Conservation (phyloP, 1,284 basidiomycete genomes). For the Trichosporon sp. region DNA sequence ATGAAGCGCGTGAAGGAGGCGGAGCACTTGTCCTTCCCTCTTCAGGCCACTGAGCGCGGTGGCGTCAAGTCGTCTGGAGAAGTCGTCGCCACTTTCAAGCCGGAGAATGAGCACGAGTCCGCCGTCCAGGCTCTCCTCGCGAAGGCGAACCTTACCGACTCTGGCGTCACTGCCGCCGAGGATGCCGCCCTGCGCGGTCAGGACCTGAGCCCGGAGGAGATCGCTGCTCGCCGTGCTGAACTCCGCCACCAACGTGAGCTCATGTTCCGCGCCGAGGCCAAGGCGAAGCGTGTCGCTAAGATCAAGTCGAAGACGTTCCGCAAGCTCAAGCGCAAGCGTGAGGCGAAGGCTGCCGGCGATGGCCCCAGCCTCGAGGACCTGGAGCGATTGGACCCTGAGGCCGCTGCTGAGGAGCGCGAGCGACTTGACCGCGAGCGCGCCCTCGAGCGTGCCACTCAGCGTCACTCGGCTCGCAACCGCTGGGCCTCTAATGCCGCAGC, state of each 20-base stretch:
- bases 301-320: conserved; percentile 96
- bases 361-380: conserved; percentile 59
- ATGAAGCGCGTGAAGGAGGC: conserved; percentile 89
- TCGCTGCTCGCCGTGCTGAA: conserved; percentile 75
- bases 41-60: conserved; percentile 70
- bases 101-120: conserved; percentile 75
- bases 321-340: conserved; percentile 77
- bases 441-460: conserved; percentile 78
- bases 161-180: conserved; percentile 74
- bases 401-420: conserved; percentile 64
- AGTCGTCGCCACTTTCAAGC: conserved; percentile 66
- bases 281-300: conserved; percentile 87
- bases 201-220: conserved; percentile 79
- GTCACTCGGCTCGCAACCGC: conserved; percentile 69
- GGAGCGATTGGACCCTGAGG: conserved; percentile 60
- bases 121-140: conserved; percentile 75
- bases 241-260: conserved; percentile 87
- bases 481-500: conserved; percentile 51
- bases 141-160: conserved; percentile 75
- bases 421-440: conserved; percentile 78
- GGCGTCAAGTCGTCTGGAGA: conserved; percentile 53
- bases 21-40: conserved; percentile 87
- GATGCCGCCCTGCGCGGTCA: conserved; percentile 71
- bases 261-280: conserved; percentile 89
- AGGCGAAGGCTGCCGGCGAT: conserved; percentile 63